Conservation (phyloP, 2,329 filamentous ascomycete species). For the Penicillium digitatum region DNA sequence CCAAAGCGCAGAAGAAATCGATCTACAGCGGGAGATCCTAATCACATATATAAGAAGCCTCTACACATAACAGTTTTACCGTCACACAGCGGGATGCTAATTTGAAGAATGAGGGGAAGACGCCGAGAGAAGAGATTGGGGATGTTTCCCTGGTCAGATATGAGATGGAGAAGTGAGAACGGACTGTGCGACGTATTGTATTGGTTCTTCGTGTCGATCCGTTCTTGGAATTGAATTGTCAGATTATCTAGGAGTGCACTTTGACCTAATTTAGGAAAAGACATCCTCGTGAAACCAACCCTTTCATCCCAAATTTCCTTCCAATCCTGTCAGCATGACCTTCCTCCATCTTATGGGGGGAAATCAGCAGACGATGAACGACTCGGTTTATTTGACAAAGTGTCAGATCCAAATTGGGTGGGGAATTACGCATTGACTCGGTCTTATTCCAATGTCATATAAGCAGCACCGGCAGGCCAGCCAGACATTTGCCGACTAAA, state of each 20-base stretch:
- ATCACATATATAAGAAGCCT: neutral
- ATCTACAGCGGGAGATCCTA: neutral
- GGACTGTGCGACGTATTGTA: neutral
- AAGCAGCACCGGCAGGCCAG: neutral
- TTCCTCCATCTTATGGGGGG: constrained; percentile 4
- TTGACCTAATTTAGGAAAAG: neutral
- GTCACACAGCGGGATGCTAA: constrained; percentile 3
- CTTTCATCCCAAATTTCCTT: neutral
- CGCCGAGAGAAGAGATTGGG: constrained; percentile 1
- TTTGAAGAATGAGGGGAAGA: neutral
- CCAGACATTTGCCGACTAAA: neutral
- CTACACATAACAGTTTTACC: neutral
- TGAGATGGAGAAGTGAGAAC: neutral
- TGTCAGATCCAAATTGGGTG: neutral
- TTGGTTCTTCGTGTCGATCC: neutral
- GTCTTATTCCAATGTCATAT: constrained; percentile 4
- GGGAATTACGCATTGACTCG: constrained; percentile 1
- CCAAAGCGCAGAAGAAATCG: neutral
- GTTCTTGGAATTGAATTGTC: neutral
- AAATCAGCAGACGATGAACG: constrained; percentile 11
- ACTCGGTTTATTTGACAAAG: constrained; percentile 14
- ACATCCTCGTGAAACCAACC: neutral
- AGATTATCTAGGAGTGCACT: neutral
- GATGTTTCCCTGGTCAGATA: neutral
- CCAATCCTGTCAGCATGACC: neutral